Evolutionary conservation across 2,329 filamentous ascomycete genomes (phyloP), one percentile per base, ranked within the genome.

Genomic region (Trichoderma simmonsii): DNA sequence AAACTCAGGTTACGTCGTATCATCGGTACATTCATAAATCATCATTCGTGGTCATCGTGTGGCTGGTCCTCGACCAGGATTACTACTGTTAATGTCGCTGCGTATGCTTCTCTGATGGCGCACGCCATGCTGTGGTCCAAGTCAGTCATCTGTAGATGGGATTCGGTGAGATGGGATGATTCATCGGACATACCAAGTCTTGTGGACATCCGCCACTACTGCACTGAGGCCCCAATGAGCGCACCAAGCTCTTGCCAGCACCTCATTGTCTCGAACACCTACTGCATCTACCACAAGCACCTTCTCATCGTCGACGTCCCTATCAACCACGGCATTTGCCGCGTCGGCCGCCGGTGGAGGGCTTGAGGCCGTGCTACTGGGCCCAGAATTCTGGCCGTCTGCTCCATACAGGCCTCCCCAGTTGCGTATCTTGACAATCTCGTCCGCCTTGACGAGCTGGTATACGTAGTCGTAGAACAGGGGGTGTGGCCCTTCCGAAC

Each of bases 181-280:
- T 28, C 64, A 43, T 65, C 66, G 24, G 62, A 84, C 87, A 80
- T 77, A 89, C 88, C 88, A 94, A 18, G 92, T 93, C 82, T 86
- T 88, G 72, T 86, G 83, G 67, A 93, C 79, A 79, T 93, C 90
- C 9, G 91, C 91, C 72, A 93, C 87, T 21, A 94, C 82, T 1
- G 92, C 92, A 77, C 87, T 90, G 76, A 93, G 81, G 3, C 92
- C 92, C 88, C 91, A 93, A 76, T 93, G 90, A 70, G 91, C 88
- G 79, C 92, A 94, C 92, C 92, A 94, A 7, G 92, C 91, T 73
- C 92, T 84, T 1, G 90, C 92, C 76, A 94, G 86, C 4, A 93
- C 92, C 80, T 94, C 92, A 75, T 94, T 93, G 79, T 94, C 92
- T 63, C 85, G 84, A 26, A 92, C 91, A 1, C 92, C 92, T 78